These are phyloP conservation scores for Fusarium tjaetaba DNA, from an alignment of 2,329 filamentous ascomycete species.

Conservation along the genomic window DNA sequence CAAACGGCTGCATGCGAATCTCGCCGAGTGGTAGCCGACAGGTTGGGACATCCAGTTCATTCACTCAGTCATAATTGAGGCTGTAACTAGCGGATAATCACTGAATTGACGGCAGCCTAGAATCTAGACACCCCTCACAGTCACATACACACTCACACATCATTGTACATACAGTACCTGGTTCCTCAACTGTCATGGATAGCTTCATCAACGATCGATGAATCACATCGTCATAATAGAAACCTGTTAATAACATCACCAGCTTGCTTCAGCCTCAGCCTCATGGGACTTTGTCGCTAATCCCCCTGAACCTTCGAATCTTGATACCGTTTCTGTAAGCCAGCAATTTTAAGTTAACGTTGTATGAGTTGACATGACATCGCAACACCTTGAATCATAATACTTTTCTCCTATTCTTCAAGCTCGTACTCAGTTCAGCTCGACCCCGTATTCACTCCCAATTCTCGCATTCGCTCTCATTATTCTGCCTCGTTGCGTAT, in stretches of 20 bases:
- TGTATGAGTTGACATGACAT: not conserved
- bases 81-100: slow-evolving; percentile 22
- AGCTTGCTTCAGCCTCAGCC: slow-evolving; percentile 5
- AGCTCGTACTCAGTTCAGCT: not conserved
- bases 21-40: slow-evolving; percentile 38
- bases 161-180: not conserved
- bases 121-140: slow-evolving; percentile 2
- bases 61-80: slow-evolving; percentile 4
- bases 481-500: slow-evolving; percentile 3
- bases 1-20: slow-evolving; percentile 29
- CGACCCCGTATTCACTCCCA: not conserved
- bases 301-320: slow-evolving; percentile 12
- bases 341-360: slow-evolving; percentile 7
- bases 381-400: slow-evolving; percentile 6
- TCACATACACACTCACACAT: not conserved
- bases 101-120: not conserved
- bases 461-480: not conserved
- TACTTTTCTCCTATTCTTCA: not conserved
- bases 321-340: slow-evolving; percentile 13
- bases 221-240: not conserved
- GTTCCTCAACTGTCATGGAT: not conserved
- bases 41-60: slow-evolving; percentile 16
- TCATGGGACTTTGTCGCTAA: slow-evolving; percentile 14
- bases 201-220: not conserved
- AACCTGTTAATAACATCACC: not conserved